phyloP scores from a whole-genome alignment of 208 protist species.

The Acanthamoeba royreba region DNA sequence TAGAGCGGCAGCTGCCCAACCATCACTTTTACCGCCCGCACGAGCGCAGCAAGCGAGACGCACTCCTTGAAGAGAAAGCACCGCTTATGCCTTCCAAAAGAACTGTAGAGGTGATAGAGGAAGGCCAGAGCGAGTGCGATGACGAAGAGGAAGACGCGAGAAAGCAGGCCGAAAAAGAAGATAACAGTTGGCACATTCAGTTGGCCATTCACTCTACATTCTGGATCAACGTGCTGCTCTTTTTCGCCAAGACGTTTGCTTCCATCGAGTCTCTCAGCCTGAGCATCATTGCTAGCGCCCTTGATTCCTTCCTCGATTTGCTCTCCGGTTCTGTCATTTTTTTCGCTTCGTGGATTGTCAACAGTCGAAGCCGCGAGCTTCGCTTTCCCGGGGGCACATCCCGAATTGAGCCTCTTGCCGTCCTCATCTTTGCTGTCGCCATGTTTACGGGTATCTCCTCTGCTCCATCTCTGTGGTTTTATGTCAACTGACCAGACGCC shows the following conservation, averaged over 20 bases:
- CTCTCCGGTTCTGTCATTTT: slow-evolving; percentile 55
- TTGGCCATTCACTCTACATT: background rate
- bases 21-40: background rate
- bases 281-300: slow-evolving; percentile 44
- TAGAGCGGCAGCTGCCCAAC: background rate
- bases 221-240: slow-evolving; percentile 7
- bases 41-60: background rate
- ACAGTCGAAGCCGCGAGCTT: background rate
- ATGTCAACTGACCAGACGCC: background rate
- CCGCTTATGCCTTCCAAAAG: background rate
- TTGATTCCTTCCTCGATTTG: slow-evolving; percentile 61
- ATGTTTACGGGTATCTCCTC: slow-evolving; percentile 46
- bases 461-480: background rate
- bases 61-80: background rate
- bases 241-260: background rate
- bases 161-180: background rate
- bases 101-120: background rate
- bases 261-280: slow-evolving; percentile 36
- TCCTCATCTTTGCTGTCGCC: slow-evolving; percentile 50
- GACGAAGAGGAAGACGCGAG: background rate
- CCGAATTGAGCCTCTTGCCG: slow-evolving; percentile 51
- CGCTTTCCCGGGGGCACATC: slow-evolving; percentile 41
- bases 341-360: background rate
- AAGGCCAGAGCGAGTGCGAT: background rate
- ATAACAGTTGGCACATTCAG: background rate